phyloP scores from a whole-genome alignment of 352 stramenopile species.

The Phytopythium mirpurense region DNA sequence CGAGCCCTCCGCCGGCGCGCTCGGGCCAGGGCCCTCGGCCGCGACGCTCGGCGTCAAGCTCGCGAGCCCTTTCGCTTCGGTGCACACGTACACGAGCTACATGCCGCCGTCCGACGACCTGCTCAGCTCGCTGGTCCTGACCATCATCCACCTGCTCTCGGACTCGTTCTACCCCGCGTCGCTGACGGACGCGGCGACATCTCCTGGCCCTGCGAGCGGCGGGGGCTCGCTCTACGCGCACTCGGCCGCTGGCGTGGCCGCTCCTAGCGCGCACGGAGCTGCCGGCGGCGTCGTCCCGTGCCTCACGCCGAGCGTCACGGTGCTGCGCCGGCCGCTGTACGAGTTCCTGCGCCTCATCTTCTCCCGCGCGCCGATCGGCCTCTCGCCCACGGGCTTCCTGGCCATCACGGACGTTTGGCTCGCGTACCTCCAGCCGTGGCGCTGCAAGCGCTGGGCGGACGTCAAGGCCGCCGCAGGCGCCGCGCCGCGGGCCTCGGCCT shows the following conservation, averaged over 20 bases:
- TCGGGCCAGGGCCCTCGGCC: constrained; percentile 2
- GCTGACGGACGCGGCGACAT: constrained; percentile 22
- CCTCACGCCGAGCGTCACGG: constrained; percentile 65
- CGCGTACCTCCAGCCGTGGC: constrained; percentile 83
- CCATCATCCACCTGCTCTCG: constrained; percentile 76
- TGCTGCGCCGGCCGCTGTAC: constrained; percentile 71
- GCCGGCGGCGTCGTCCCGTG: constrained; percentile 21
- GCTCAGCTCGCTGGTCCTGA: constrained; percentile 73
- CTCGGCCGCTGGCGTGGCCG: background rate
- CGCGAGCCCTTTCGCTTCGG: constrained; percentile 60
- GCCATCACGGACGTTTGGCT: constrained; percentile 84
- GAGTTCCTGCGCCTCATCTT: constrained; percentile 84
- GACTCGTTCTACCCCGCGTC: constrained; percentile 73
- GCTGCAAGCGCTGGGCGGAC: constrained; percentile 60
- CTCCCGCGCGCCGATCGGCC: constrained; percentile 66
- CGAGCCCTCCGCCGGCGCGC: constrained; percentile 20
- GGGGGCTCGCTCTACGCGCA: background rate
- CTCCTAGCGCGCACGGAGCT: background rate
- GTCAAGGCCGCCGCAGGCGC: constrained; percentile 14
- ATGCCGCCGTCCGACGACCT: constrained; percentile 83
- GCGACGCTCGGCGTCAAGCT: constrained; percentile 22
- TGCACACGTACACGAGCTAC: constrained; percentile 80
- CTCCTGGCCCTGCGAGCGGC: constrained; percentile 4
- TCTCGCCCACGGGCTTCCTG: constrained; percentile 75
- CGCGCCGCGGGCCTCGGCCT: constrained; percentile 3